Conservation (phyloP, 2,329 filamentous ascomycete genomes). For the Ascochyta pisi region DNA sequence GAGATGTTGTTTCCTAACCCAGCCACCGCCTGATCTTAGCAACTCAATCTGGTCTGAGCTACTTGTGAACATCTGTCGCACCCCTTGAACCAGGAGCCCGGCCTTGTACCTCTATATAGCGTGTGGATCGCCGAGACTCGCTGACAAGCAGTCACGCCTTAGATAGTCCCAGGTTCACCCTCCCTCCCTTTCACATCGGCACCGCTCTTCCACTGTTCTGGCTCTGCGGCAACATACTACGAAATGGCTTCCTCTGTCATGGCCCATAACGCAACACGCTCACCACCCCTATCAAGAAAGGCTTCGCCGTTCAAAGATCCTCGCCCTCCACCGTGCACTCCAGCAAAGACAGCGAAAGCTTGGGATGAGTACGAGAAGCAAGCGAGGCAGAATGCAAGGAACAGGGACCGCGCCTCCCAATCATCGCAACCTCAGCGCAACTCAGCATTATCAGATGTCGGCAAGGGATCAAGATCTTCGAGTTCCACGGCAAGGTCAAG, state of each 20-base stretch:
- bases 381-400: conserved; percentile 41
- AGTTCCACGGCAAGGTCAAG: conserved; percentile 26
- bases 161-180: conserved; percentile 24
- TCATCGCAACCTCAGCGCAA: conserved; percentile 24
- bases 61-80: conserved; percentile 46
- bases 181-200: conserved; percentile 23
- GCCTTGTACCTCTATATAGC: conserved; percentile 46
- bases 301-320: conserved; percentile 38
- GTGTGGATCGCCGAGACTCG: conserved; percentile 33
- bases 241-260: conserved; percentile 24
- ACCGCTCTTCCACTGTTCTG: conserved; percentile 16
- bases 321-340: conserved; percentile 36
- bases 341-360: conserved; percentile 38
- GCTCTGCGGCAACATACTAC: conserved; percentile 7
- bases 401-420: conserved; percentile 31
- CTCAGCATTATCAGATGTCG: conserved; percentile 30
- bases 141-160: conserved; percentile 36
- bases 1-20: conserved; percentile 10
- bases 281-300: conserved; percentile 33
- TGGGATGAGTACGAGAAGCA: conserved; percentile 47
- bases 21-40: conserved; percentile 19
- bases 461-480: conserved; percentile 17
- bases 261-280: conserved; percentile 28
- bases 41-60: conserved; percentile 23
- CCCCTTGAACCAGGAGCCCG: conserved; percentile 35